Evolutionary conservation across 352 stramenopile genomes (phyloP), one percentile per base, ranked within the genome.

Genomic region (Globisporangium middletonii): DNA sequence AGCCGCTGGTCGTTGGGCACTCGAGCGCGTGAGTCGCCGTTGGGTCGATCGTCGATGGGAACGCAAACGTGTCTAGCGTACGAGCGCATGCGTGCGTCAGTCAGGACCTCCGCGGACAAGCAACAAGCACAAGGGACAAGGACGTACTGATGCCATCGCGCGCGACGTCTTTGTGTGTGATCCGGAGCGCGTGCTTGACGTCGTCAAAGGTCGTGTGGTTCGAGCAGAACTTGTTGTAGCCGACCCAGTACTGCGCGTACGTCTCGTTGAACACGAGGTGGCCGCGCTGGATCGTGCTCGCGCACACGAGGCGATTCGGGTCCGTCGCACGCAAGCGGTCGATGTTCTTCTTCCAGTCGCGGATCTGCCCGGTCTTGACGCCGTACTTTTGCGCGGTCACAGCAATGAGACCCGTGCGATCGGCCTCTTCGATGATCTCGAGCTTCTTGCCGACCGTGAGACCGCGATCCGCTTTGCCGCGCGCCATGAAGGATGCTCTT

Each of bases 361-460:
- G 83, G 61, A 93, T 90, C 66, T 93, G 83, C 59, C 83, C 83
- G 23, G 81, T 88, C 66, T 93, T 93, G 43, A 93, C 78, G 69
- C 79, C 79, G 60, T 93, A 92, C 55, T 93, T 93, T 54, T 93
- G 80, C 65, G 83, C 83, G 41, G 83, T 93, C 19, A 69, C 79
- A 35, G 79, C 65, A 38, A 93, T 80, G 50, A 88, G 75, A 4
- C 83, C 83, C 61, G 83, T 93, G 59, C 81, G 81, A 27, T 93
- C 83, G 51, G 77, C 81, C 62, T 93, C 83, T 50, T 91, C 83
- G 66, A 93, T 89, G 66, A 93, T 93, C 73, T 93, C 81, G 54
- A 93, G 83, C 71, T 93, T 93, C 70, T 93, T 93, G 74, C 83
- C 83, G 46, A 93, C 83, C 37, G 83, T 93, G 57, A 93, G 71